Evolutionary conservation across 768 basidiomycete genomes (phyloP).

Genomic region (Fomitopsis pulvina): DNA sequence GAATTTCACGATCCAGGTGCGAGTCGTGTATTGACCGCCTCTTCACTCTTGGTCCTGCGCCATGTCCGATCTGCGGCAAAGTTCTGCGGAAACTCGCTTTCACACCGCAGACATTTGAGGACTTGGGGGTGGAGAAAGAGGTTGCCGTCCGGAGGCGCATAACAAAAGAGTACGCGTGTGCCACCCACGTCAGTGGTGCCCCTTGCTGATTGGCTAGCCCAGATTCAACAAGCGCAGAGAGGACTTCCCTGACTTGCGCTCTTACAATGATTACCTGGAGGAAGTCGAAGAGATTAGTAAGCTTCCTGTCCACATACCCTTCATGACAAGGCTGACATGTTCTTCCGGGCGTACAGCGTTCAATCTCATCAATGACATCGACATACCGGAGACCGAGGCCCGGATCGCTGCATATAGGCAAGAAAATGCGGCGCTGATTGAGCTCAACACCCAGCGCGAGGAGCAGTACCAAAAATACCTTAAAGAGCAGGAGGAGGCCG

Average conservation of each 20-base stretch:
- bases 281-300: conserved; percentile 88
- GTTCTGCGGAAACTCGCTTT: conserved; percentile 91
- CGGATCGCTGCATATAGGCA: conserved; percentile 72
- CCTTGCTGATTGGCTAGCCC: conserved; percentile 1
- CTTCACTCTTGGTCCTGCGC: conserved; percentile 93
- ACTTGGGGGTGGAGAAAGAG: conserved; percentile 90
- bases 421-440: conserved; percentile 78
- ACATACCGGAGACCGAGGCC: conserved; percentile 74
- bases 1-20: conserved; percentile 53
- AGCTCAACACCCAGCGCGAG: conserved; percentile 77
- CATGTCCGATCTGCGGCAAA: conserved; percentile 90
- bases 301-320: conserved; percentile 14
- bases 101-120: conserved; percentile 91
- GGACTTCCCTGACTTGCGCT: conserved; percentile 74
- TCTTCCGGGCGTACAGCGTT: conserved; percentile 52
- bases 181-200: not conserved
- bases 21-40: conserved; percentile 97
- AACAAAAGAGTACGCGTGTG: conserved; percentile 64
- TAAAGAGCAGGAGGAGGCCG: conserved; percentile 76
- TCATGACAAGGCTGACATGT: conserved; percentile 11
- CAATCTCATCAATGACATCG: conserved; percentile 89
- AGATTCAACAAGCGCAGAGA: conserved; percentile 94
- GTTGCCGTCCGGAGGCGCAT: conserved; percentile 83
- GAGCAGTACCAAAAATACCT: conserved; percentile 68
- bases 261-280: conserved; percentile 95